Conservation (phyloP, 2,329 filamentous ascomycete genomes). For the Aspergillus jensenii region DNA sequence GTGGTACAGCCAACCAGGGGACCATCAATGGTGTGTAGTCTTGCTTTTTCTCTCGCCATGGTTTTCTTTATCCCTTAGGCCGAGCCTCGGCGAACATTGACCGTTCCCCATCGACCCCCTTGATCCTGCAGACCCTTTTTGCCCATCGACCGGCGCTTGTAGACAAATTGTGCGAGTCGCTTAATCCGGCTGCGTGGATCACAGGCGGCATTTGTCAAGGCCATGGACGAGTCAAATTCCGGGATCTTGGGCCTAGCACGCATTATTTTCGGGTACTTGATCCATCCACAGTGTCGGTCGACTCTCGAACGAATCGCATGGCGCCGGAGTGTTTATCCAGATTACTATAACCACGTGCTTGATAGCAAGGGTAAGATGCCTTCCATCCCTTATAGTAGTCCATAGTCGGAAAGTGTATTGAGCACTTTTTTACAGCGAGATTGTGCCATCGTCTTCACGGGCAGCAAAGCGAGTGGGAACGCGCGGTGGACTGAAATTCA, state of each 20-base stretch:
- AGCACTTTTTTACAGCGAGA: background rate
- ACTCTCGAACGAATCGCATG: background rate
- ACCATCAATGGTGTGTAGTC: background rate
- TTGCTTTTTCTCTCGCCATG: constrained; percentile 1
- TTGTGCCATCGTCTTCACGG: background rate
- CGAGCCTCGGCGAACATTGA: background rate
- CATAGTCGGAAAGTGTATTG: background rate
- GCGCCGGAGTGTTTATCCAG: background rate
- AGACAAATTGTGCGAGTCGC: background rate
- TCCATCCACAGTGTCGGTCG: background rate
- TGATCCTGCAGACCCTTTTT: background rate
- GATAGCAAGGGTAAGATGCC: background rate
- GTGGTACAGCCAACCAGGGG: background rate
- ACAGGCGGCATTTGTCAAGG: background rate
- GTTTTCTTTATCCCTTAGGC: background rate
- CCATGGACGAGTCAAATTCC: background rate
- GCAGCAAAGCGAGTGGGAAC: background rate
- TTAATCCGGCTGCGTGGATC: background rate
- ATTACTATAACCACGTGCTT: background rate
- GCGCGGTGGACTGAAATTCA: background rate
- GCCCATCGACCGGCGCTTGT: background rate
- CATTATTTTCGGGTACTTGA: background rate
- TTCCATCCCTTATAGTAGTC: background rate
- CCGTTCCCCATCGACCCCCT: background rate
- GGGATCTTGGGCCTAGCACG: background rate